Percentiles rank a stretch among this genome's conserved stretches.
Evolutionary conservation across 805 yeast species (phyloP).

Genomic region (Candida tammaniensis): DNA sequence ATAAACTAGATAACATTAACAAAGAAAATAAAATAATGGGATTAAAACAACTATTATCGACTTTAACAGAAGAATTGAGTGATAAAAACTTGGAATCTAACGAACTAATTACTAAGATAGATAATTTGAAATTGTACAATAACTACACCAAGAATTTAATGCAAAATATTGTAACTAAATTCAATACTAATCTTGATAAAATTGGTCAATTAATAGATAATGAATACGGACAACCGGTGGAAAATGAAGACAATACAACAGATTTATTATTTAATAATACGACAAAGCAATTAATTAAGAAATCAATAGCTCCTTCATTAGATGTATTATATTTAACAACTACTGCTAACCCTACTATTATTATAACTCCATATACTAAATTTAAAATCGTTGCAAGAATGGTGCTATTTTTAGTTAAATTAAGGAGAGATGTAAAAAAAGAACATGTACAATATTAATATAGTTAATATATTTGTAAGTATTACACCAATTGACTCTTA

Average conservation of each 20-base stretch:
- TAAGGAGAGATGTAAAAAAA: not conserved
- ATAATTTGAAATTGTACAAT: constrained; percentile 10
- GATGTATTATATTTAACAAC: constrained; percentile 3
- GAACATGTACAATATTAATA: too few relatives aligned
- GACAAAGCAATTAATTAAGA: constrained; percentile 5
- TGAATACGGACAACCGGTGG: constrained; percentile 6
- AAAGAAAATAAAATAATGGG: constrained; percentile 7
- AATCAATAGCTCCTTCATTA: constrained; percentile 6
- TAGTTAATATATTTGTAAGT: too few relatives aligned
- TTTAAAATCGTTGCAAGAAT: constrained; percentile 5
- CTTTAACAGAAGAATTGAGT: constrained; percentile 4
- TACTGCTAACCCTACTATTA: not conserved
- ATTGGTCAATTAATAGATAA: constrained; percentile 11
- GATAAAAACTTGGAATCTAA: constrained; percentile 5
- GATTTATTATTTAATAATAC: constrained; percentile 8
- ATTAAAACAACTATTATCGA: constrained; percentile 8
- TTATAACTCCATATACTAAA: not conserved
- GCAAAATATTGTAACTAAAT: constrained; percentile 10
- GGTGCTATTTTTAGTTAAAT: constrained; percentile 2
- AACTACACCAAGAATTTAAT: constrained; percentile 8
- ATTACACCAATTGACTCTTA: too few relatives aligned
- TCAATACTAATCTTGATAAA: constrained; percentile 7
- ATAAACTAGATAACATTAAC: not conserved
- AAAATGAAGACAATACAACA: constrained; percentile 10
- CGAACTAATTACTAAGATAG: constrained; percentile 1